Conservation (phyloP, 495 filamentous ascomycete genomes). For the Pseudotulostoma volvatum region DNA sequence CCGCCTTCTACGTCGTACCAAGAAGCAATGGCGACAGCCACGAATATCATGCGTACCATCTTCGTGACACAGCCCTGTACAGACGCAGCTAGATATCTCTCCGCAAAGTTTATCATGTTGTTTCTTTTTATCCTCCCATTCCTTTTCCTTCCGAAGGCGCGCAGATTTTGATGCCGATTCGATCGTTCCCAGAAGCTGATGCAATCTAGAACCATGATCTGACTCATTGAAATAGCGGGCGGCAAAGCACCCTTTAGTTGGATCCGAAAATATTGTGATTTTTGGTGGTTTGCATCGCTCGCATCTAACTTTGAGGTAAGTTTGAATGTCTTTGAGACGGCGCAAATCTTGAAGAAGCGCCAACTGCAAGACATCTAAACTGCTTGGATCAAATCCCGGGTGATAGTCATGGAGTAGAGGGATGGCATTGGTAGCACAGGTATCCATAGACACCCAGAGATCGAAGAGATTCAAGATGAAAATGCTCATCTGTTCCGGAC, state of each 20-base stretch:
- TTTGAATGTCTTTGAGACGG: conserved; percentile 31
- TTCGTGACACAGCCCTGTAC: conserved; percentile 6
- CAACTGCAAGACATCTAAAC: conserved; percentile 35
- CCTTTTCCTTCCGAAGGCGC: conserved; percentile 18
- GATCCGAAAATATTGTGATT: conserved; percentile 29
- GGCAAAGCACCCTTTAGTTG: conserved; percentile 25
- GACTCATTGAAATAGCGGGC: conserved; percentile 25
- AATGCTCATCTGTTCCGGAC: conserved; percentile 32
- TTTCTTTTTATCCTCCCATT: conserved; percentile 19
- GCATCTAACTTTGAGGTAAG: conserved; percentile 25
- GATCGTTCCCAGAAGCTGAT: conserved; percentile 17
- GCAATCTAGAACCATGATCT: conserved; percentile 9
- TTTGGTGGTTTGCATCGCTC: not conserved
- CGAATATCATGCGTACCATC: conserved; percentile 15
- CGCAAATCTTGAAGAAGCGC: conserved; percentile 24
- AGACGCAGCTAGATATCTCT: conserved; percentile 18
- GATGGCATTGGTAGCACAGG: conserved; percentile 20
- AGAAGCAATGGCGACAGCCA: conserved; percentile 19
- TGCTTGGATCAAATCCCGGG: conserved; percentile 30
- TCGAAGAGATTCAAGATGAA: conserved; percentile 43
- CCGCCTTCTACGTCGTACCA: conserved; percentile 19
- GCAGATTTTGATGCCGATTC: conserved; percentile 8
- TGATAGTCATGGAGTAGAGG: conserved; percentile 35
- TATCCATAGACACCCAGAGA: conserved; percentile 43
- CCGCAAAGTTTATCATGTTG: conserved; percentile 23